These are phyloP conservation scores for Diplosphaera chodatii DNA, from an alignment of 139 green algal species.

Conservation along the genomic window DNA sequence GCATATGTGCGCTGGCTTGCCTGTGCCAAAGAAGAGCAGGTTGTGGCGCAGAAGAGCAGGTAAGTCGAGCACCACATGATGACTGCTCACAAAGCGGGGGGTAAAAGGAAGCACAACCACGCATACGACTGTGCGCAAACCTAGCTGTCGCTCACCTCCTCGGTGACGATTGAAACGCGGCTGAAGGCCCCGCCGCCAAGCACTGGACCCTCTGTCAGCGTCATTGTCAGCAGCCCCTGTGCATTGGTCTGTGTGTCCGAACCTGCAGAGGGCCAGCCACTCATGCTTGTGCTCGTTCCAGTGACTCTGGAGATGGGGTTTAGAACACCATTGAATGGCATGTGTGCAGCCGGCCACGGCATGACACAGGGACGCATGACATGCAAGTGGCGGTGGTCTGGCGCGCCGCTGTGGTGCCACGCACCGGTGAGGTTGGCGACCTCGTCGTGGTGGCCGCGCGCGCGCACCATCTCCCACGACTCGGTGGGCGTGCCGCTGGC, in stretches of 20 bases:
- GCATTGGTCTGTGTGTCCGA: background rate
- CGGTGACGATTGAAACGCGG: constrained; percentile 66
- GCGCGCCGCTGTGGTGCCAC: no score
- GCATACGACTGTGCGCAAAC: background rate
- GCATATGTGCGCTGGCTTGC: constrained; percentile 69
- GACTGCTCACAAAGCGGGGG: no score
- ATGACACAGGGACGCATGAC: no score
- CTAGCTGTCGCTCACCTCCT: background rate
- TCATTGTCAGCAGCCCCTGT: constrained; percentile 24
- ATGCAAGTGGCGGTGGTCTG: no score
- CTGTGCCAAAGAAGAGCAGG: constrained; percentile 2
- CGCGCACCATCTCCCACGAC: constrained; percentile 77
- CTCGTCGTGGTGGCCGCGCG: constrained; percentile 81
- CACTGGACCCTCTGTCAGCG: constrained; percentile 73
- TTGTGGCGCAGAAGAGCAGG: no score
- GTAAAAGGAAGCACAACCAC: background rate
- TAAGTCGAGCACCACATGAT: no score
- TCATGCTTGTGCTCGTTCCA: no score
- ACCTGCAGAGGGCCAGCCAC: no score
- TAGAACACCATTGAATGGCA: no score
- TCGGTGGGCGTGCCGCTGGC: constrained; percentile 23
- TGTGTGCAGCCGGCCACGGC: no score
- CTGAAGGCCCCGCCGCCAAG: constrained; percentile 86
- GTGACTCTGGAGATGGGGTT: no score
- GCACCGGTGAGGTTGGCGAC: constrained; percentile 62